phyloP scores from a whole-genome alignment of 805 yeast species.

The Nakazawaea pomicola region DNA sequence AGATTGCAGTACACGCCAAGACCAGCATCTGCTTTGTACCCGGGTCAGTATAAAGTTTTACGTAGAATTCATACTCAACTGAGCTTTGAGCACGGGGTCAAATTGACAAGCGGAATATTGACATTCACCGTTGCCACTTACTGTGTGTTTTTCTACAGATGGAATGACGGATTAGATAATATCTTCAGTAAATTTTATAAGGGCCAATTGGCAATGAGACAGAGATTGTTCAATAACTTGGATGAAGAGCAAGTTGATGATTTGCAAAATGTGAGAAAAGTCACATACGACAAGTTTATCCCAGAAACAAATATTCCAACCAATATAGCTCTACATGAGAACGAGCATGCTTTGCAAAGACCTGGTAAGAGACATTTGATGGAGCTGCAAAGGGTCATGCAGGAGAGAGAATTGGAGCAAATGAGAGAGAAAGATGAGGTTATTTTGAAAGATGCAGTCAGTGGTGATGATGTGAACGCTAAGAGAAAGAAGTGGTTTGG shows the following conservation, averaged over 20 bases:
- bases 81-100: conserved; percentile 56
- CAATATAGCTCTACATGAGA: conserved; percentile 24
- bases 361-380: conserved; percentile 69
- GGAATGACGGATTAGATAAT: conserved; percentile 84
- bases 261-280: conserved; percentile 37
- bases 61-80: conserved; percentile 49
- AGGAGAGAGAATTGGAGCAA: conserved; percentile 47
- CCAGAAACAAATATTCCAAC: conserved; percentile 1
- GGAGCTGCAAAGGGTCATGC: conserved; percentile 68
- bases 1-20: conserved; percentile 72
- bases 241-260: conserved; percentile 60
- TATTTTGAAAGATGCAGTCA: neutral
- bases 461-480: neutral
- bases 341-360: conserved; percentile 50
- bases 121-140: conserved; percentile 47
- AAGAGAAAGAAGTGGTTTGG: conserved; percentile 9
- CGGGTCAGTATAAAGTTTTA: conserved; percentile 74
- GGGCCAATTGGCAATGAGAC: conserved; percentile 51
- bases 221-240: conserved; percentile 46
- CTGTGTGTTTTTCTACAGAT: conserved; percentile 67
- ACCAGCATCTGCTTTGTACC: conserved; percentile 68
- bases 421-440: conserved; percentile 27
- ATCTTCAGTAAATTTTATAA: conserved; percentile 67
- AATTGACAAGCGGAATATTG: conserved; percentile 47
- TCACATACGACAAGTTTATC: conserved; percentile 23